phyloP scores from a whole-genome alignment of 108 stramenopile genomes.

The Poteriospumella lacustris region DNA sequence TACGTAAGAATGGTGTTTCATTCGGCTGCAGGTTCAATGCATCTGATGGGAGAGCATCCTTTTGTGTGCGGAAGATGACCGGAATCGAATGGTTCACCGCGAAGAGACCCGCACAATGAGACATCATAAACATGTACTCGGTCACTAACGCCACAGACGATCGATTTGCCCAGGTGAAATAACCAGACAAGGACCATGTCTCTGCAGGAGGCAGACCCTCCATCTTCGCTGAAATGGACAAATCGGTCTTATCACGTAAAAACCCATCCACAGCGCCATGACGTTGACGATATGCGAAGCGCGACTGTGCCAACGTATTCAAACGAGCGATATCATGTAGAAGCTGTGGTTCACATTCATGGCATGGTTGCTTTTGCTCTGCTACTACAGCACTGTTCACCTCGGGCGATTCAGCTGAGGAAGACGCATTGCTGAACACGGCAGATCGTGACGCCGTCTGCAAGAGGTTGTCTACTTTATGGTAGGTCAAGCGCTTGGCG shows the following conservation, averaged over 20 bases:
- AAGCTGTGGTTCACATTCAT: neutral
- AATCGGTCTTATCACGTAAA: slow-evolving; percentile 20
- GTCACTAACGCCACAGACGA: neutral
- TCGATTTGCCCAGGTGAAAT: neutral
- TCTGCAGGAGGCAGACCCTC: too few species aligned
- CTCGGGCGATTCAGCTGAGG: neutral
- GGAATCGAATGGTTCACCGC: neutral
- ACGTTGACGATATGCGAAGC: neutral
- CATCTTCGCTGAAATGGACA: neutral
- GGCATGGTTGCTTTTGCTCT: neutral
- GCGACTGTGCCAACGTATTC: neutral
- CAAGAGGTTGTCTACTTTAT: neutral
- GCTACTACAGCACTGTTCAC: neutral
- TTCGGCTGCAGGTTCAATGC: neutral
- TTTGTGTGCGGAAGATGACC: neutral
- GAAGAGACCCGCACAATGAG: neutral
- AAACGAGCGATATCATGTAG: slow-evolving; percentile 2
- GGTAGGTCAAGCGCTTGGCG: neutral
- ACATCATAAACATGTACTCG: slow-evolving; percentile 12
- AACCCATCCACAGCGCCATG: neutral
- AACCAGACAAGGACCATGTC: neutral
- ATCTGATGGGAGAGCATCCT: neutral
- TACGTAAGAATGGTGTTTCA: slow-evolving; percentile 3
- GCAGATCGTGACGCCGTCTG: neutral
- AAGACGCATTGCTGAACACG: neutral